phyloP scores from a whole-genome alignment of 1,139 yeast species.

The Suhomyces coccinellae region DNA sequence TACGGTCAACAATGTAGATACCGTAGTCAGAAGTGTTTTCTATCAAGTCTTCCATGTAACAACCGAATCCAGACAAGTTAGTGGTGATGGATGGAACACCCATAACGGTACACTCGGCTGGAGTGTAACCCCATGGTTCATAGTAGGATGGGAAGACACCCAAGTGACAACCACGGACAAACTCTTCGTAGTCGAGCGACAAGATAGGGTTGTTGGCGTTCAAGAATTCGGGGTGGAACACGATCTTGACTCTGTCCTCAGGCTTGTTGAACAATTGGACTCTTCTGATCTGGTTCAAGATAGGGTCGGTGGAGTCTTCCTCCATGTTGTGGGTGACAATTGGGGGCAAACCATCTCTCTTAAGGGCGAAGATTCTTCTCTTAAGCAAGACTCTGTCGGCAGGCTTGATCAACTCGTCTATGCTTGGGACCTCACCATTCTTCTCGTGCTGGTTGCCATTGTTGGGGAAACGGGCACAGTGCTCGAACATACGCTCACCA shows the following conservation, averaged over 20 bases:
- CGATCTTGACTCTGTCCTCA: conserved; percentile 88
- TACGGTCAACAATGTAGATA: conserved; percentile 93
- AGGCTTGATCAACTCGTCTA: conserved; percentile 82
- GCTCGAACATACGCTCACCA: conserved; percentile 86
- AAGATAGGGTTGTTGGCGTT: conserved; percentile 93
- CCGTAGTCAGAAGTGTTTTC: conserved; percentile 96
- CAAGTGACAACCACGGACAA: conserved; percentile 95
- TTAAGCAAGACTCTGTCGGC: conserved; percentile 88
- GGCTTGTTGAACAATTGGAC: conserved; percentile 89
- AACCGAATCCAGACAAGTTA: conserved; percentile 94
- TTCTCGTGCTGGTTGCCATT: conserved; percentile 59
- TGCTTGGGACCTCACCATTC: conserved; percentile 51
- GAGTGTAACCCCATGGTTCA: conserved; percentile 99
- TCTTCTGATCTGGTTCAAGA: conserved; percentile 86
- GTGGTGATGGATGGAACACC: conserved; percentile 99
- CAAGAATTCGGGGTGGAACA: conserved; percentile 96
- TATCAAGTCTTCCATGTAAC: conserved; percentile 97
- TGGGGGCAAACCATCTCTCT: conserved; percentile 87
- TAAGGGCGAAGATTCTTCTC: conserved; percentile 90
- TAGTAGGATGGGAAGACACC: conserved; percentile 98
- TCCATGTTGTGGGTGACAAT: conserved; percentile 98
- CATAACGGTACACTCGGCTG: conserved; percentile 99
- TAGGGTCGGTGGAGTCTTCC: conserved; percentile 89
- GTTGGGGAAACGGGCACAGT: conserved; percentile 80
- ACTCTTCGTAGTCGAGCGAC: conserved; percentile 93